Base-by-base conservation (phyloP, 2,329 filamentous ascomycete species). In the Beauveria rudraprayagi region DNA sequence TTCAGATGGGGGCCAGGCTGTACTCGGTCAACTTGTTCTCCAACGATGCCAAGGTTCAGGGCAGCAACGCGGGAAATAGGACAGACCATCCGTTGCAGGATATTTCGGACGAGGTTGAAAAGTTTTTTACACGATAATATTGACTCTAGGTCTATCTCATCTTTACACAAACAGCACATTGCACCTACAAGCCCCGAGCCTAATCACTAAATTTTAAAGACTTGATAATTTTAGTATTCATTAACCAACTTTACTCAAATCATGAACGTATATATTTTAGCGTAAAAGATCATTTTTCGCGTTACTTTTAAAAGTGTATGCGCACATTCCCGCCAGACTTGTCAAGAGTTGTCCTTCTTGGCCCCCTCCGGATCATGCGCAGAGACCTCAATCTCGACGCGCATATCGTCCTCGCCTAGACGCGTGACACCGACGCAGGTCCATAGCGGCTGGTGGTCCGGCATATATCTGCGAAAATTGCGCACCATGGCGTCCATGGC, bases 321-420 rank as follows among this genome's bases (percentile, higher is more conserved):
- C 10, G 9, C 30, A 4, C 30, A 10, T 30, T 9, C 3, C 10
- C 28, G 28, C 28, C 9, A 3, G 30, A 30, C 30, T 10, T 30
- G 30, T 34, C 30, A 34, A 10, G n/a, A n/a, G n/a, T n/a, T n/a
- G n/a, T 5, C 30, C 30, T 4, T 34, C 11, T 34, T 34, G 11
- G 5, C 30, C 11, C 30, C 30, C 40, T 78, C 74, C 0, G 65
- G 67, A 62, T 75, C 75, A 69, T 80, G 70, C 1, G 81, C 80
- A 6, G 73, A 71, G 8, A 83, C 82, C 69, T 86, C 83, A 68
- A 86, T 80, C 71, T 86, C 83, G 3, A 86, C 76, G 22, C 73
- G 68, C 83, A 86, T 86, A 41, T 74, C 76, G 37, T 77, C 75
- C 61, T 75, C 69, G 0, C 72, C 82, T 8, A 86, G 67, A 40